phyloP scores from a whole-genome alignment of 169 alveolate species.

The Ichthyophthirius multifiliis region DNA sequence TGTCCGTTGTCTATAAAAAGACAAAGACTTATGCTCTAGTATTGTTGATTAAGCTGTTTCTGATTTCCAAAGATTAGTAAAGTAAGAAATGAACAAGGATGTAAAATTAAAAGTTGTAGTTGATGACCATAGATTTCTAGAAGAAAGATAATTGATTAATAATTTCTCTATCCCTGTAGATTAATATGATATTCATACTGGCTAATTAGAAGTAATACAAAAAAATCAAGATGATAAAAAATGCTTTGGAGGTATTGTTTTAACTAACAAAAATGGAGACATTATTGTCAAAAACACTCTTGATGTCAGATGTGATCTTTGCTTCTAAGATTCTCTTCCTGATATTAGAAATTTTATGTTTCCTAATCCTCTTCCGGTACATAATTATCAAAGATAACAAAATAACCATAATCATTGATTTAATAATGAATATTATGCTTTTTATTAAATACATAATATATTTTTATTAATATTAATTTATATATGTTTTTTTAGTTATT shows the following conservation, averaged over 20 bases:
- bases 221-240: slow-evolving; percentile 42
- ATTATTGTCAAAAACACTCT: slow-evolving; percentile 65
- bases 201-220: slow-evolving; percentile 14
- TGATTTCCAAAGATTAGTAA: slow-evolving; percentile 23
- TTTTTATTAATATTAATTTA: no score
- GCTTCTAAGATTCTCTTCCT: slow-evolving; percentile 55
- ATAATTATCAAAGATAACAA: no score
- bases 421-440: no score
- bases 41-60: slow-evolving; percentile 12
- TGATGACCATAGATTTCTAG: slow-evolving; percentile 20
- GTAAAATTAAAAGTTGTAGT: slow-evolving; percentile 10
- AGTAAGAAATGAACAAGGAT: slow-evolving; percentile 15
- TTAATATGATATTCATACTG: background rate
- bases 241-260: slow-evolving; percentile 63
- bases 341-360: slow-evolving; percentile 47
- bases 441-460: no score
- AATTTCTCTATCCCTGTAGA: background rate
- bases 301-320: slow-evolving; percentile 54
- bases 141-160: slow-evolving; percentile 31
- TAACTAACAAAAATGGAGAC: slow-evolving; percentile 54
- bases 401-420: no score
- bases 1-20: background rate
- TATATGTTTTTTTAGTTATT: no score
- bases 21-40: background rate
- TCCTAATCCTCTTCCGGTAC: slow-evolving; percentile 17